Conservation (phyloP, 73 alveolate species). For the Tetrahymena elliotti region DNA sequence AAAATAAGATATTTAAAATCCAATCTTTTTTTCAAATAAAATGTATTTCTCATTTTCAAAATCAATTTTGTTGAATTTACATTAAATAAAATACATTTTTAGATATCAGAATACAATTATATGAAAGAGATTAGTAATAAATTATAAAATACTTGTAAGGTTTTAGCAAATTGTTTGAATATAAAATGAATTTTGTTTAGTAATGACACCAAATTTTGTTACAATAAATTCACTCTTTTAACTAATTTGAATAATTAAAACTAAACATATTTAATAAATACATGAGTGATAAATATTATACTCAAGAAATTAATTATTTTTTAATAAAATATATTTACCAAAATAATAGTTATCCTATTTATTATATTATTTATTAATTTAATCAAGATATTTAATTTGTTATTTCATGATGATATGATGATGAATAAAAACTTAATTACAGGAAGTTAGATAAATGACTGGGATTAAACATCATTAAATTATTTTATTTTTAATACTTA, state of each 20-base stretch:
- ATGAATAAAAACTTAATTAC: neutral
- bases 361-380: too few species aligned
- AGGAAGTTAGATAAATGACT: neutral
- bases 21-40: too few species aligned
- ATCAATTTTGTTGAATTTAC: too few species aligned
- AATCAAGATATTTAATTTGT: too few species aligned
- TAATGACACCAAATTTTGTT: neutral
- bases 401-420: too few species aligned
- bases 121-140: neutral
- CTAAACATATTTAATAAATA: too few species aligned
- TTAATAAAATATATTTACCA: too few species aligned
- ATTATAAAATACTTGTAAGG: neutral
- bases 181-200: neutral
- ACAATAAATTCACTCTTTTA: neutral
- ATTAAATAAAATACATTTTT: neutral
- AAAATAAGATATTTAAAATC: too few species aligned
- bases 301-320: too few species aligned
- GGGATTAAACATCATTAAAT: neutral
- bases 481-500: neutral
- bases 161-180: neutral
- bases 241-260: neutral
- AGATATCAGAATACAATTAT: neutral
- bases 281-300: too few species aligned
- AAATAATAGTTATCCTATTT: too few species aligned
- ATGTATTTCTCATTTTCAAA: too few species aligned